These are phyloP conservation scores for Areca catechu DNA, from an alignment of 176 grass and related monocot species.

Conservation along the genomic window DNA sequence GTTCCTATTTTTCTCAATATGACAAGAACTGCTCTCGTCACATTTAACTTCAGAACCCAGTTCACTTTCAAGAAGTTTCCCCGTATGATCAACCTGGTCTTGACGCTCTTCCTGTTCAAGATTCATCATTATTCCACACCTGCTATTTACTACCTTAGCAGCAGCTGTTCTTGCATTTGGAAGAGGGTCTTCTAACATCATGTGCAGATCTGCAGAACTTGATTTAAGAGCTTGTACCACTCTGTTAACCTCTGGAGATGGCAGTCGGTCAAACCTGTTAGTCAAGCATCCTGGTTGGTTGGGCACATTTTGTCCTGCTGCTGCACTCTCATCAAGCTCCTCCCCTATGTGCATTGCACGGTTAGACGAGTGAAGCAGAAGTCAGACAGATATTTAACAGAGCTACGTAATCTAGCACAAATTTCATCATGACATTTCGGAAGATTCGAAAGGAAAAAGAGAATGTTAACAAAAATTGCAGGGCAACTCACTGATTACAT, in stretches of 20 bases:
- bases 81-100: too few species aligned
- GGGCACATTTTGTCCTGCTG: too few species aligned
- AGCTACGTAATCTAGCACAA: too few species aligned
- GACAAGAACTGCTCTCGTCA: slow-evolving; percentile 7
- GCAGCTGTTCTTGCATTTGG: slow-evolving; percentile 36
- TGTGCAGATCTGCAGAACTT: slow-evolving; percentile 43
- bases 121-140: slow-evolving; percentile 12
- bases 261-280: background rate
- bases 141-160: slow-evolving; percentile 31
- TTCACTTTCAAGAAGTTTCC: background rate
- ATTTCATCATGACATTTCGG: too few species aligned
- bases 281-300: too few species aligned
- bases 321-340: too few species aligned
- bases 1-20: slow-evolving; percentile 1
- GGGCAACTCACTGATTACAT: too few species aligned
- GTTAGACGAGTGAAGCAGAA: too few species aligned
- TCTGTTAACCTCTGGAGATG: slow-evolving; percentile 31
- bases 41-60: background rate
- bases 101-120: slow-evolving; percentile 2
- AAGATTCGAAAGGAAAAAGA: too few species aligned
- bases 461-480: too few species aligned
- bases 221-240: slow-evolving; percentile 29
- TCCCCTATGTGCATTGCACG: too few species aligned
- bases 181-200: slow-evolving; percentile 38
- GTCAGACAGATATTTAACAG: too few species aligned